Evolutionary conservation across 2,329 filamentous ascomycete species (phyloP), one percentile per base, ranked within the genome.

Genomic region (Colletotrichum lentis): DNA sequence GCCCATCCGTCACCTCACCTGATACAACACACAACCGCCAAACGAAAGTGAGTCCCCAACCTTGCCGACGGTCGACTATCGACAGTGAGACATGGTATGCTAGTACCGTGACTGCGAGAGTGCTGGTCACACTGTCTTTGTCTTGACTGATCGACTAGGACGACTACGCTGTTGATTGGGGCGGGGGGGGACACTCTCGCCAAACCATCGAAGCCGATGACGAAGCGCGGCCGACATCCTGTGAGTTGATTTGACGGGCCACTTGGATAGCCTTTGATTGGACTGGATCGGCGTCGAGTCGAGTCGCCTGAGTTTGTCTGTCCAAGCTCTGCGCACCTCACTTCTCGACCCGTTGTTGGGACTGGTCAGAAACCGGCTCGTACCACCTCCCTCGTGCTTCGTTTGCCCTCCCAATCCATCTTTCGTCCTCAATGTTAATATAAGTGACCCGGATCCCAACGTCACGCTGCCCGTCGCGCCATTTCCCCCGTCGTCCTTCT

Each of bases 1-100:
- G 62, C 55, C 55, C 54, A 68, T 58, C 53, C 57, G 46, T 64
- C 62, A 56, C 57, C 60, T 64, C 62, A 56, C 55, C 66, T 69
- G 56, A 59, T 59, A 39, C 56, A 47, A 12, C 39, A 35, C 20
- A 16, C 6, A 35, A 20, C 27, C 46, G 20, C 46, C 46, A 47
- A 47, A 5, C 44, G 27, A 20, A 52, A 18, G 24, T 27, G 27
- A 31, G 11, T 24, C 50, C 31, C 60, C 54, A 27, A 64, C n/a
- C 53, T 64, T 41, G 24, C 59, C 64, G 59, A 58, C 10, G 31
- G 20, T 31, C 27, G 27, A 31, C 27, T 7, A 31, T 31, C 7
- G 7, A 31, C 27, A 31, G 27, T 20, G 52, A 57, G 37, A 46
- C 50, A 66, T 27, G 3, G 49, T 18, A 20, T 35, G n/a, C 49